Evolutionary conservation across 2,329 filamentous ascomycete species (phyloP).

Genomic region (Phialophora expanda): DNA sequence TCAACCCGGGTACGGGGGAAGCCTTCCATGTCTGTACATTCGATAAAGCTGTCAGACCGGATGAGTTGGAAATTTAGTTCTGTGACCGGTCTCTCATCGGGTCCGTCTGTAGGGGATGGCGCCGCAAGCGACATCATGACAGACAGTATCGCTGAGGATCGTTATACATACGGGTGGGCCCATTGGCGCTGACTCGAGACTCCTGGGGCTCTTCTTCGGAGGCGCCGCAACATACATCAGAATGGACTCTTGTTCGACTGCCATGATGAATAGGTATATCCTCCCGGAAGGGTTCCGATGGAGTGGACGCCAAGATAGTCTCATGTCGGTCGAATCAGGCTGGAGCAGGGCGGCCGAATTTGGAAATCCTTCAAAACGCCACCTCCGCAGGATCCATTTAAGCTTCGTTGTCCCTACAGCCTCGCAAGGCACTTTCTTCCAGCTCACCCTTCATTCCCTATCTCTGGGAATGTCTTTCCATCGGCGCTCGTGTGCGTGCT

Average conservation of each 20-base stretch:
- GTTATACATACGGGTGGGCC: too few relatives aligned
- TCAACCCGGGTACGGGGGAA: too few relatives aligned
- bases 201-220: too few relatives aligned
- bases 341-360: not conserved
- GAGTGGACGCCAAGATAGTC: not conserved
- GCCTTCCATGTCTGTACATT: too few relatives aligned
- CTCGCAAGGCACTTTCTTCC: not conserved
- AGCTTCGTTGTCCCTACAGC: not conserved
- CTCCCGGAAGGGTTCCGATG: not conserved
- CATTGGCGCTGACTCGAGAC: too few relatives aligned
- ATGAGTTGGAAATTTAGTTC: too few relatives aligned
- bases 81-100: too few relatives aligned
- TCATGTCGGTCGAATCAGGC: too few relatives aligned
- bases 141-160: too few relatives aligned
- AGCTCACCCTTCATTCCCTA: not conserved
- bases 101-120: too few relatives aligned
- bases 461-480: not conserved
- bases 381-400: not conserved
- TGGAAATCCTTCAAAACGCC: slow-evolving; percentile 11
- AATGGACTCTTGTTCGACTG: not conserved
- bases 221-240: not conserved
- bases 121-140: too few relatives aligned
- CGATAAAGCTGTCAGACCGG: too few relatives aligned
- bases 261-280: not conserved
- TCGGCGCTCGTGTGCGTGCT: not conserved